phyloP scores from a whole-genome alignment of 2,329 filamentous ascomycete genomes.

The Xylaria sp. region DNA sequence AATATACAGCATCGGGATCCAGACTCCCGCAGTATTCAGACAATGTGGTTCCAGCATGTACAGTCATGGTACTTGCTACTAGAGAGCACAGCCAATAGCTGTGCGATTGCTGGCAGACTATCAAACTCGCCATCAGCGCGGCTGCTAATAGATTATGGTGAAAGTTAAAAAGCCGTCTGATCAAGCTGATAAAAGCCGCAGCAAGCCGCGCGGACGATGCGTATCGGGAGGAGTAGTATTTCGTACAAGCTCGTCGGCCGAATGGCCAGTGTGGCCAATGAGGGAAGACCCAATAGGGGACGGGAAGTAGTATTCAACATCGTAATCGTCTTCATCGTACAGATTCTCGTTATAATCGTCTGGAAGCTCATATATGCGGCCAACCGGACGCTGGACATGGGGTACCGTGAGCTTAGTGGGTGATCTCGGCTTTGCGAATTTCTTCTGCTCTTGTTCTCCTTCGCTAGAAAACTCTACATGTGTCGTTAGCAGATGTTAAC shows the following conservation, averaged over 20 bases:
- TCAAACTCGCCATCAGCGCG: neutral
- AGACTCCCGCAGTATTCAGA: conserved; percentile 12
- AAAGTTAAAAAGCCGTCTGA: neutral
- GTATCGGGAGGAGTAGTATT: conserved; percentile 15
- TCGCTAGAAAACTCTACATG: conserved; percentile 42
- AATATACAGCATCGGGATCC: conserved; percentile 14
- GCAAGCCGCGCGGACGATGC: conserved; percentile 36
- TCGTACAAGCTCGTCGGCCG: conserved; percentile 38
- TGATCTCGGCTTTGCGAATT: conserved; percentile 2
- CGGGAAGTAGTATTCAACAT: conserved; percentile 15
- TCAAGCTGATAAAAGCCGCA: conserved; percentile 22
- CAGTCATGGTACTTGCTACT: conserved; percentile 4
- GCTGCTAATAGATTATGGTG: neutral
- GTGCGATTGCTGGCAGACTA: neutral
- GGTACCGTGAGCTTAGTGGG: neutral
- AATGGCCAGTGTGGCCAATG: conserved; percentile 49
- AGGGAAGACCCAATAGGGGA: conserved; percentile 42
- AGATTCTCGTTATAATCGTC: conserved; percentile 2
- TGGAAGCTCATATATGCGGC: neutral
- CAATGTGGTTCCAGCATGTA: conserved; percentile 15
- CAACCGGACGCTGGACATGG: neutral
- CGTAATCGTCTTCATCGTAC: conserved; percentile 16
- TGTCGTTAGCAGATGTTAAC: conserved; percentile 3
- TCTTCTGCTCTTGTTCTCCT: conserved; percentile 30
- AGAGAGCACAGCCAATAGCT: conserved; percentile 5